phyloP scores from a whole-genome alignment of 768 basidiomycete species.

The Cubamyces sp. region DNA sequence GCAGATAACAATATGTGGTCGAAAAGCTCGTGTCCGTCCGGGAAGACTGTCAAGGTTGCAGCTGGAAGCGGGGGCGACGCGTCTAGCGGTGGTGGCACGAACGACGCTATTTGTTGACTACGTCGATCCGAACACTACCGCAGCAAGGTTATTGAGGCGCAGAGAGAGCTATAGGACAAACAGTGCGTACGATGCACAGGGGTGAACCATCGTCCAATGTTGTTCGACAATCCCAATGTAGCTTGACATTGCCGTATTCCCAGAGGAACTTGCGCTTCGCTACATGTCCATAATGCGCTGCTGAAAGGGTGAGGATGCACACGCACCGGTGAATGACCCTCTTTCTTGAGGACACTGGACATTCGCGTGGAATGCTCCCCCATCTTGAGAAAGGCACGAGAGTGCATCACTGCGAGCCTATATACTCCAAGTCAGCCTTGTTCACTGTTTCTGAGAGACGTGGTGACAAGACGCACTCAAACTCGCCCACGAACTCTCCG shows the following conservation, averaged over 20 bases:
- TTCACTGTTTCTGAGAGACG: background rate
- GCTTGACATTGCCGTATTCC: constrained; percentile 39
- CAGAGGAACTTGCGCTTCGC: constrained; percentile 46
- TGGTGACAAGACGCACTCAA: constrained; percentile 35
- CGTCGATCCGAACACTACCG: constrained; percentile 38
- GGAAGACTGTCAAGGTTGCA: constrained; percentile 49
- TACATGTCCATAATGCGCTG: background rate
- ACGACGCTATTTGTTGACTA: constrained; percentile 45
- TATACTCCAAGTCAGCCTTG: constrained; percentile 17
- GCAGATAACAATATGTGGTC: constrained; percentile 51
- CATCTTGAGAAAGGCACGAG: constrained; percentile 46
- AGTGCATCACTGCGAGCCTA: constrained; percentile 47
- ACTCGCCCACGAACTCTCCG: constrained; percentile 43
- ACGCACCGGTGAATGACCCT: constrained; percentile 40
- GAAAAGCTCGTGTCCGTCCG: constrained; percentile 47
- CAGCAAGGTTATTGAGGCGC: background rate
- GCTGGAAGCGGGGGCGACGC: constrained; percentile 51
- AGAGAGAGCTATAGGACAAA: constrained; percentile 10
- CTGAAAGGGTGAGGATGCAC: background rate
- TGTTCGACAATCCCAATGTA: constrained; percentile 52
- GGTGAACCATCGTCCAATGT: constrained; percentile 51
- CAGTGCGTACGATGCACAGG: constrained; percentile 47
- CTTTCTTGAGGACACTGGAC: constrained; percentile 41
- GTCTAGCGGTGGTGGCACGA: constrained; percentile 51
- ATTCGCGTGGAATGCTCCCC: constrained; percentile 45